Conservation (phyloP, 2,329 filamentous ascomycete genomes). For the Claviceps maximensis region DNA sequence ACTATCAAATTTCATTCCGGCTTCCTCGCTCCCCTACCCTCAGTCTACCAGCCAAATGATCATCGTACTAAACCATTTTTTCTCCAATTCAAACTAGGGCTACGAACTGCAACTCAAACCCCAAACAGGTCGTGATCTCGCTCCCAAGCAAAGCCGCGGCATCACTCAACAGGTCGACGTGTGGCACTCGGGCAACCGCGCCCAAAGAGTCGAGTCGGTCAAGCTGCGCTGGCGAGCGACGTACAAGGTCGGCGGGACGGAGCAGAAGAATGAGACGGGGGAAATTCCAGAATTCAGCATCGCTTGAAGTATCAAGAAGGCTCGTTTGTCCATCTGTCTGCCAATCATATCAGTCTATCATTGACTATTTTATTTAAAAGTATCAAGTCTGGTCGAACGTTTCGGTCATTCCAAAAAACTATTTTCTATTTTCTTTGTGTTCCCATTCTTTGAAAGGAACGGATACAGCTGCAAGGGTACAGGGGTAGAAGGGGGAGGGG, state of each 20-base stretch:
- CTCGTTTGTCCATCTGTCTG: neutral
- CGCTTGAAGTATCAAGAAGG: conserved; percentile 28
- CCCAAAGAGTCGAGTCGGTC: conserved; percentile 58
- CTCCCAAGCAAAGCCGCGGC: conserved; percentile 58
- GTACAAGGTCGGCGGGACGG: conserved; percentile 53
- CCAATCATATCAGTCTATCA: neutral
- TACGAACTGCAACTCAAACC: conserved; percentile 72
- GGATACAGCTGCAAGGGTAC: too few relatives aligned
- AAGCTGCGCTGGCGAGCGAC: conserved; percentile 83
- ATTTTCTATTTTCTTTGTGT: too few relatives aligned
- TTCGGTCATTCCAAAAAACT: too few relatives aligned
- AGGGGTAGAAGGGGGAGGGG: too few relatives aligned
- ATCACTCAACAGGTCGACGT: conserved; percentile 73
- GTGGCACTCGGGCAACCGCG: conserved; percentile 55
- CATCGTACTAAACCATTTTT: neutral
- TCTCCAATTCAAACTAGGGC: conserved; percentile 35
- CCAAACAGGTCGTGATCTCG: conserved; percentile 66
- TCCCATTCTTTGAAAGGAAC: too few relatives aligned
- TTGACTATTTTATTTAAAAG: neutral
- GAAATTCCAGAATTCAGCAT: conserved; percentile 71
- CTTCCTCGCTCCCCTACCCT: too few relatives aligned
- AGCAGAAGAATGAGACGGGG: conserved; percentile 65
- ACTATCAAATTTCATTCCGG: too few relatives aligned
- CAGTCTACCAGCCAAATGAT: neutral
- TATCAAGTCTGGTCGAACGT: too few relatives aligned